Percentiles rank a stretch among this genome's conserved stretches.
Conservation (phyloP, 257 asterid genomes). For the Cruciata laevipes region DNA sequence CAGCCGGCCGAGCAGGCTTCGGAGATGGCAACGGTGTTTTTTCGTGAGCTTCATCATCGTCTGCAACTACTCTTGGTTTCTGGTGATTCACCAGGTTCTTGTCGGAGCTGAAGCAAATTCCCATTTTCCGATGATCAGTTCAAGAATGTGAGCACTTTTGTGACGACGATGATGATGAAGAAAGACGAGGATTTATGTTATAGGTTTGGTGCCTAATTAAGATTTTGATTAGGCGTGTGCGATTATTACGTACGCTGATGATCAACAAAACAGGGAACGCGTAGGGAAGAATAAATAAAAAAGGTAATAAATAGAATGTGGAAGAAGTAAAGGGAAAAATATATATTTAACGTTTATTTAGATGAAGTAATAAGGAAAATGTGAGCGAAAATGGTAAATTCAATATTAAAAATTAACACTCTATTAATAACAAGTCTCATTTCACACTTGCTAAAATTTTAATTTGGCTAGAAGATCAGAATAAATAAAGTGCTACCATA, state of each 20-base stretch:
- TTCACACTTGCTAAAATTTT: no score
- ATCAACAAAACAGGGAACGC: background rate
- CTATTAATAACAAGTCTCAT: no score
- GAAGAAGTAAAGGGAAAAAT: background rate
- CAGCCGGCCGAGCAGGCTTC: constrained; percentile 29
- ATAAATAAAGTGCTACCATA: no score
- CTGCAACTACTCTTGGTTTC: constrained; percentile 15
- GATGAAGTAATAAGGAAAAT: background rate
- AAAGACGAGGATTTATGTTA: background rate
- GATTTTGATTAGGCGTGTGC: background rate
- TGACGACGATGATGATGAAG: background rate
- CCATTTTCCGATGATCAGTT: constrained; percentile 16
- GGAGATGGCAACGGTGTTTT: constrained; percentile 46
- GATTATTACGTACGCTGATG: background rate
- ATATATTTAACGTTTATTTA: no score
- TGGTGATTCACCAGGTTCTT: constrained; percentile 10
- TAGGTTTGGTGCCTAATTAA: no score
- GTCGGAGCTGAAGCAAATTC: constrained; percentile 23
- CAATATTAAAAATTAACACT: no score
- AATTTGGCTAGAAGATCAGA: no score
- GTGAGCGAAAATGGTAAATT: no score
- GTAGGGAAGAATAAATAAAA: background rate
- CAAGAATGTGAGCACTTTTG: no score
- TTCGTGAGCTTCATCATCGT: no score
- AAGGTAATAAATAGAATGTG: background rate